phyloP scores from a whole-genome alignment of 2,329 filamentous ascomycete genomes.

The Pseudogymnoascus sp. region DNA sequence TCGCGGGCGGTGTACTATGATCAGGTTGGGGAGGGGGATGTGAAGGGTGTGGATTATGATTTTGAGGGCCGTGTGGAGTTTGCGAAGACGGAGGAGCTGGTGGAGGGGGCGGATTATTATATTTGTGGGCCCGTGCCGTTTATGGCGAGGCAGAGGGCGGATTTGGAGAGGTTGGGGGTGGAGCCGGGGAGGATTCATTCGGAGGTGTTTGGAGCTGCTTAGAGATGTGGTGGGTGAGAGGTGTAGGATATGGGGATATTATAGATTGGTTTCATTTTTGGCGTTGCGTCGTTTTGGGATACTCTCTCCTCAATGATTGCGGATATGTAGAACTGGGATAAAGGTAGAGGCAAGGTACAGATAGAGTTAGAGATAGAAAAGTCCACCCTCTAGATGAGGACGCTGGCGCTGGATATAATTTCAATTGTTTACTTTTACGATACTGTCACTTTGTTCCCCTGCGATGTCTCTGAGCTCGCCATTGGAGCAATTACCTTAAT shows the following conservation, averaged over 20 bases:
- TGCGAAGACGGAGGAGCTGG: background rate
- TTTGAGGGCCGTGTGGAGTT: slow-evolving; percentile 5
- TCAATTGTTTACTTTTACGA: background rate
- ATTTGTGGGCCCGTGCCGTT: slow-evolving; percentile 2
- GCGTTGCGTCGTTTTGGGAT: background rate
- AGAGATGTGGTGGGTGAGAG: background rate
- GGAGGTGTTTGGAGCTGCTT: slow-evolving; percentile 9
- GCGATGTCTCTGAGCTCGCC: background rate
- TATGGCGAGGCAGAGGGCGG: background rate
- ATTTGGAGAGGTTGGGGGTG: slow-evolving; percentile 1
- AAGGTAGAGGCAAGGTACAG: background rate
- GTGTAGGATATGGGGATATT: background rate
- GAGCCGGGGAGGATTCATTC: slow-evolving; percentile 3
- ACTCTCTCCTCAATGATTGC: background rate
- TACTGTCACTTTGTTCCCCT: background rate
- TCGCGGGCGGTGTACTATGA: slow-evolving; percentile 8
- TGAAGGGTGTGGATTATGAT: slow-evolving; percentile 10
- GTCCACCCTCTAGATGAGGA: background rate
- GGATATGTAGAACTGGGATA: background rate
- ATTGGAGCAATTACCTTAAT: background rate
- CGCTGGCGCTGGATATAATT: background rate
- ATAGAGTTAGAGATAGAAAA: background rate
- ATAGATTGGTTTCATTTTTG: background rate
- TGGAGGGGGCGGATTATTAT: slow-evolving; percentile 4
- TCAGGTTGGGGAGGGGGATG: background rate